These are phyloP conservation scores for Penicillium sp. DNA, from an alignment of 2,329 filamentous ascomycete species.

Conservation along the genomic window DNA sequence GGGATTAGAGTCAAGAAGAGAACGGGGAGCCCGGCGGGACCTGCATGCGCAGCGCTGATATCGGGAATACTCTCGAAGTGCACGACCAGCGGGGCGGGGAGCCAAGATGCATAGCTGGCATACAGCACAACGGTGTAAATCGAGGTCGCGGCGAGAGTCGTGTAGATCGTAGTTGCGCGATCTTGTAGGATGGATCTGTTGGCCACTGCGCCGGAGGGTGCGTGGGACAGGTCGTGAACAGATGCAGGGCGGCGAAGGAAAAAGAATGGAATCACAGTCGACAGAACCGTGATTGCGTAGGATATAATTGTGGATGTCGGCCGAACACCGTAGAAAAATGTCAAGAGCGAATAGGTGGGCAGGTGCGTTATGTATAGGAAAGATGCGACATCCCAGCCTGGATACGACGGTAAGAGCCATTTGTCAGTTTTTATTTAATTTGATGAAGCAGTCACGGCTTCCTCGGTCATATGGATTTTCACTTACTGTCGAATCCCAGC, in stretches of 20 bases:
- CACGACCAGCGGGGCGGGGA: slow-evolving; percentile 69
- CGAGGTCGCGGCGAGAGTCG: slow-evolving; percentile 65
- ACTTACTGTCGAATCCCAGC: slow-evolving; percentile 63
- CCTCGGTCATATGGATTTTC: background rate
- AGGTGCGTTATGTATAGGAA: slow-evolving; percentile 70
- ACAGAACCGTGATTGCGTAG: slow-evolving; percentile 66
- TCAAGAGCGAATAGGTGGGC: slow-evolving; percentile 73
- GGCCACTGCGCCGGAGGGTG: slow-evolving; percentile 46
- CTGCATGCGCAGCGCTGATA: slow-evolving; percentile 65
- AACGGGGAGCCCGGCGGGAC: slow-evolving; percentile 52
- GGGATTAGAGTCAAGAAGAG: slow-evolving; percentile 59
- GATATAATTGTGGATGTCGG: slow-evolving; percentile 60
- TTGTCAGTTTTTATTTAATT: background rate
- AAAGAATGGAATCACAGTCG: slow-evolving; percentile 71
- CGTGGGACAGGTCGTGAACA: slow-evolving; percentile 58
- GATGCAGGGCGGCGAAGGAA: slow-evolving; percentile 68
- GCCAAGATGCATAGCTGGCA: slow-evolving; percentile 65
- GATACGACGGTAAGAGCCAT: background rate
- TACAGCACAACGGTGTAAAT: slow-evolving; percentile 76
- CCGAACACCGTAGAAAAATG: slow-evolving; percentile 73
- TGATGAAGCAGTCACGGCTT: background rate
- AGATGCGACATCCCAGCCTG: slow-evolving; percentile 65
- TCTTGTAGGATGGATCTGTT: slow-evolving; percentile 68
- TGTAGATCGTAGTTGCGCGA: slow-evolving; percentile 61
- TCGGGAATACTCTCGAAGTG: slow-evolving; percentile 72